phyloP scores from a whole-genome alignment of 768 basidiomycete species.

The Lyophyllum shimeji region DNA sequence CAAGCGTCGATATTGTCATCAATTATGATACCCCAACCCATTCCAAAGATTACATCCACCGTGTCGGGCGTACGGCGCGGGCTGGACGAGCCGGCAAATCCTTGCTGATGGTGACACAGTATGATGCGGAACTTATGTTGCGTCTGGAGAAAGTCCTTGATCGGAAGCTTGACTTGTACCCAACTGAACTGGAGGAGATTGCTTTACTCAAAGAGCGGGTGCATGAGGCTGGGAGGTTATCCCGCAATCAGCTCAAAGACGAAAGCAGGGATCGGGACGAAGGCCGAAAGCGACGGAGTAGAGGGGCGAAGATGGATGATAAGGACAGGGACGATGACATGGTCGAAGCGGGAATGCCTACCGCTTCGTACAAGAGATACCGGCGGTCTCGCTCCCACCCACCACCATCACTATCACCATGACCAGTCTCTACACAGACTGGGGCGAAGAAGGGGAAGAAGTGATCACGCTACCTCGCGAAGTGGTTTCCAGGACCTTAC shows the following conservation, averaged over 20 bases:
- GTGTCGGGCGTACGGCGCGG: slow-evolving; percentile 93
- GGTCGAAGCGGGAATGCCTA: slow-evolving; percentile 83
- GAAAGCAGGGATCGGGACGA: slow-evolving; percentile 32
- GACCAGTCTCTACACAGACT: no score
- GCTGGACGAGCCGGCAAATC: slow-evolving; percentile 94
- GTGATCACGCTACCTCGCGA: no score
- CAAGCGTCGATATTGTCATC: slow-evolving; percentile 91
- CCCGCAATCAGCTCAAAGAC: slow-evolving; percentile 62
- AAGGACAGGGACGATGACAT: slow-evolving; percentile 89
- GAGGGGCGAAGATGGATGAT: slow-evolving; percentile 58
- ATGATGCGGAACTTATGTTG: slow-evolving; percentile 92
- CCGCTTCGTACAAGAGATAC: slow-evolving; percentile 44
- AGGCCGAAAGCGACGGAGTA: slow-evolving; percentile 40
- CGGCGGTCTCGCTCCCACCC: background rate
- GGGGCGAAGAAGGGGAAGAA: no score
- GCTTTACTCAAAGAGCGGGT: slow-evolving; percentile 84
- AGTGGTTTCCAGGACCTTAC: no score
- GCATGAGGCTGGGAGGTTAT: slow-evolving; percentile 75
- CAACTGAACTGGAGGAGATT: slow-evolving; percentile 83
- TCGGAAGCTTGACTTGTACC: slow-evolving; percentile 87
- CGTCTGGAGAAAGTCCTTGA: slow-evolving; percentile 91
- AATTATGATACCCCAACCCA: slow-evolving; percentile 96
- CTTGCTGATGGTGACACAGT: slow-evolving; percentile 93
- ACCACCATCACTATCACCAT: no score
- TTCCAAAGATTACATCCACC: slow-evolving; percentile 97